phyloP scores from a whole-genome alignment of 2,329 filamentous ascomycete genomes.

The Elsinoe fawcettii region DNA sequence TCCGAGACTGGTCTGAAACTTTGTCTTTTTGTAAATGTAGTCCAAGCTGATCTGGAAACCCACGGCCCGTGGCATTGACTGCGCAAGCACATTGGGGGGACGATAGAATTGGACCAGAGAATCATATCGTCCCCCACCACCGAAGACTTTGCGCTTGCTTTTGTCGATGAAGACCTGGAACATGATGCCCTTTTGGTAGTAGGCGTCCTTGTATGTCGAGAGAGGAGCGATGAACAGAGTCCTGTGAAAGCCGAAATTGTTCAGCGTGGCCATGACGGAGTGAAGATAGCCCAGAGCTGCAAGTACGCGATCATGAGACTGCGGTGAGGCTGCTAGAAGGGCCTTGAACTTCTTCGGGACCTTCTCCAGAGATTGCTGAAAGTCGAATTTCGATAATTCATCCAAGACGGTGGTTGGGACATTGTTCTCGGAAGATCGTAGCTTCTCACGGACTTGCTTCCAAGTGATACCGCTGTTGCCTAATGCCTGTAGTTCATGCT shows the following conservation, averaged over 20 bases:
- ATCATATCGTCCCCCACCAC: conserved; percentile 90
- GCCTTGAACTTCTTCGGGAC: conserved; percentile 56
- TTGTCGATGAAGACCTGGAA: conserved; percentile 92
- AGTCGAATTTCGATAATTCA: conserved; percentile 85
- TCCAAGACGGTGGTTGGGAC: conserved; percentile 85
- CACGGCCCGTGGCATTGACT: conserved; percentile 56
- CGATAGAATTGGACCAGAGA: conserved; percentile 76
- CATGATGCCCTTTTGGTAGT: conserved; percentile 76
- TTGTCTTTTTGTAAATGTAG: conserved; percentile 42
- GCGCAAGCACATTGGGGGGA: not conserved
- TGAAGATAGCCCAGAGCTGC: conserved; percentile 60
- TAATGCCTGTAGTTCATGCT: conserved; percentile 77
- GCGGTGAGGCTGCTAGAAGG: conserved; percentile 43
- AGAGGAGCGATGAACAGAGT: conserved; percentile 81
- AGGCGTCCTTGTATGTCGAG: conserved; percentile 82
- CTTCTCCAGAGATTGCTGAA: conserved; percentile 67
- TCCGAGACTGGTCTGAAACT: conserved; percentile 33
- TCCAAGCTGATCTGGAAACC: conserved; percentile 91
- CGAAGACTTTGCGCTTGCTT: conserved; percentile 71
- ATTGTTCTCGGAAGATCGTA: conserved; percentile 72
- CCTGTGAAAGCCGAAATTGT: conserved; percentile 63
- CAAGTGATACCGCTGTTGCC: conserved; percentile 76
- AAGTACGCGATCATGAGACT: conserved; percentile 19
- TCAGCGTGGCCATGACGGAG: conserved; percentile 67
- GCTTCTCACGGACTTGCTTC: conserved; percentile 72